A percentile compares a stretch with the other conserved stretches of the same genome.
Evolutionary conservation across 331 rosid species (phyloP).

Genomic region (Pyrus hybrid): DNA sequence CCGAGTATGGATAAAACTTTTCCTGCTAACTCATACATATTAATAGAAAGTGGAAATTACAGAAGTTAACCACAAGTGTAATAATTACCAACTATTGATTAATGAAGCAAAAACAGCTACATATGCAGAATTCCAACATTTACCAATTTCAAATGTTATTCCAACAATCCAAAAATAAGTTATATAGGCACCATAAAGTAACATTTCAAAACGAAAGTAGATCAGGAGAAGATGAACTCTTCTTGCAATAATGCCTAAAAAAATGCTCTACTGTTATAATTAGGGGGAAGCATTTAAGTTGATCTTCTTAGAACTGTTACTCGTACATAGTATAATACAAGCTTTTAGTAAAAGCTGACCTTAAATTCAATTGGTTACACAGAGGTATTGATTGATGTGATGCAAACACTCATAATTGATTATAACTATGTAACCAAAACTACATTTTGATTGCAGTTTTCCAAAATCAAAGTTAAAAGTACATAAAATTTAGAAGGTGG

Average conservation of each 20-base stretch:
- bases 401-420: too few species aligned
- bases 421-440: too few species aligned
- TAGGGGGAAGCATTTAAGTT: not conserved
- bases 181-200: not conserved
- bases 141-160: not conserved
- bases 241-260: not conserved
- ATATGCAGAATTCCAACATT: not conserved
- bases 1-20: too few species aligned
- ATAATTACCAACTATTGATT: not conserved
- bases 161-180: not conserved
- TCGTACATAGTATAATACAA: not conserved
- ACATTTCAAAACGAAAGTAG: not conserved
- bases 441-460: too few species aligned
- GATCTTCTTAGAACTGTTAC: not conserved
- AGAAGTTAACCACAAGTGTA: too few species aligned
- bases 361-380: too few species aligned
- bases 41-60: too few species aligned
- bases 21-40: too few species aligned
- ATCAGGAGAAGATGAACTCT: not conserved
- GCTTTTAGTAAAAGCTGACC: not conserved
- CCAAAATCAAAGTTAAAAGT: too few species aligned
- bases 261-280: not conserved
- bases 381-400: too few species aligned
- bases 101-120: not conserved
- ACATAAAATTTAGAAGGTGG: too few species aligned